Evolutionary conservation across 1,139 yeast genomes (phyloP).

Genomic region (Diutina sp.): DNA sequence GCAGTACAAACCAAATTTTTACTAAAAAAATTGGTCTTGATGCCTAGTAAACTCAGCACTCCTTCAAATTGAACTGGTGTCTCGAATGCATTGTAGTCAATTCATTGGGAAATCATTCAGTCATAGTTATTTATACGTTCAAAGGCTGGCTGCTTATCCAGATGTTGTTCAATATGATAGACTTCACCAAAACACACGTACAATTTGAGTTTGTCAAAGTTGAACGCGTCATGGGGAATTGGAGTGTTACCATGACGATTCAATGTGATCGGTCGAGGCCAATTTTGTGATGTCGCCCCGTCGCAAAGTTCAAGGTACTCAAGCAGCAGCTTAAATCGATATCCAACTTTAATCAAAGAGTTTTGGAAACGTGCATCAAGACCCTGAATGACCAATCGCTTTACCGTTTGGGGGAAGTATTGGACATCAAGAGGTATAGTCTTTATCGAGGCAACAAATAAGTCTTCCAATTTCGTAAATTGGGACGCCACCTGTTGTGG

Average conservation of each 20-base stretch:
- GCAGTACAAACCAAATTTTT: no score
- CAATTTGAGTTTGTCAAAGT: no score
- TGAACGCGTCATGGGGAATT: not conserved
- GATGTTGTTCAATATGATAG: no score
- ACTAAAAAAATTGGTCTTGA: no score
- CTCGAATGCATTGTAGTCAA: no score
- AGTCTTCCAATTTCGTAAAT: not conserved
- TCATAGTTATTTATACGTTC: no score
- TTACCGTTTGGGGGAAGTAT: not conserved
- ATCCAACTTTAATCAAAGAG: no score
- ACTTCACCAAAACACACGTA: not conserved
- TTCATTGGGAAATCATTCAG: no score
- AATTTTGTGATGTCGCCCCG: not conserved
- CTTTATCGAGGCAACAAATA: not conserved
- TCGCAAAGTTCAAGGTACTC: not conserved
- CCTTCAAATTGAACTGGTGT: no score
- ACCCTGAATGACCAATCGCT: not conserved
- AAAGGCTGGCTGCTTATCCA: no score
- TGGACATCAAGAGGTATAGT: not conserved
- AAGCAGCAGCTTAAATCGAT: not conserved
- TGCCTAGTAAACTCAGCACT: no score
- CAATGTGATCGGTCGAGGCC: not conserved
- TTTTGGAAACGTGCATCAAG: not conserved
- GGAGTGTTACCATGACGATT: no score
- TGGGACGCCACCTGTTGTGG: not conserved